Base-by-base conservation (phyloP, 208 protist species). In the Endotrypanum monterogeii region DNA sequence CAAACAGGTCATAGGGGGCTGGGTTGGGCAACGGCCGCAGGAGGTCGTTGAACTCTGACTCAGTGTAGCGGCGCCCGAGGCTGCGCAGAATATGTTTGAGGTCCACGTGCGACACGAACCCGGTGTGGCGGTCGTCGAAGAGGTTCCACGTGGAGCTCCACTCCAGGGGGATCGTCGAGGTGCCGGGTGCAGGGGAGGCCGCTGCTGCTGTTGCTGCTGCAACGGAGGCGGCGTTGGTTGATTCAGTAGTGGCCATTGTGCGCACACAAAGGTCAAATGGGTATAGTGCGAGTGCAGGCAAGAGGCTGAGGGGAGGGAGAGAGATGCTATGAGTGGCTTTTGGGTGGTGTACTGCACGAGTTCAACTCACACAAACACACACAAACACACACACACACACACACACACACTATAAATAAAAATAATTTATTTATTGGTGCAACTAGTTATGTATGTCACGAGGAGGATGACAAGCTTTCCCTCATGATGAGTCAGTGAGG, bases 141-240 rank as follows among this genome's bases (percentile, higher is more conserved):
- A 97, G 83, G 74, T 96, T 92, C 91, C 91, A 97, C 30, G 91
- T 97, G 51, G 91, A 87, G 18, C 73, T 83, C 93, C 93, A 97
- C 69, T 97, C 93, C 61, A 86, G 88, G 8, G 90, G 88, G 12
- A 89, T 74, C 20, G 79, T 48, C 68, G 44, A 46, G 58, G 18
- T 58, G 39, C 50, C 23, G 9, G 70, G 11, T 9, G 55, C 54
- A 8, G 67, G 37, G 35, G 75, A 63, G 52, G 76, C 41, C 11
- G 66, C 9, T 39, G 52, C 30, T 12, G 54, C 39, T 25, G 37
- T 11, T 9, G 52, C 44, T 46, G 60, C 32, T 16, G 68, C 32
- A 23, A 41, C 32, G 23, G 55, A 25, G 4, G 55, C 25, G 35
- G 37, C 52, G n/a, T 20, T 70, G 35, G n/a, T 61, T 68, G 39